A percentile compares a stretch with the other conserved stretches of the same genome.
Conservation (phyloP, 2,329 filamentous ascomycete genomes). For the Apiospora sp. region DNA sequence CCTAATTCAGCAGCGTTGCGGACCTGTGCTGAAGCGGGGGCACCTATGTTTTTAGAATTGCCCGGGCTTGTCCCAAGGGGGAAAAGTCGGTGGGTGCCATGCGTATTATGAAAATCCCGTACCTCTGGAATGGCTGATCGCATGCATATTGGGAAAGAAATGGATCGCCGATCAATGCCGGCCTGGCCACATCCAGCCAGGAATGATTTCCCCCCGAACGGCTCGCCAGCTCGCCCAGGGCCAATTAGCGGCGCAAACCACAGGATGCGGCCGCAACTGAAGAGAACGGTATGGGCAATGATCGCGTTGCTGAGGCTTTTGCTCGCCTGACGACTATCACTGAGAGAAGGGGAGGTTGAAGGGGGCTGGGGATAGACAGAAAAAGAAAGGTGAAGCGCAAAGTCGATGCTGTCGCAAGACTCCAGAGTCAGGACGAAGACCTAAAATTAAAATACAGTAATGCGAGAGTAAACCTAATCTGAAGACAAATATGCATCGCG, state of each 20-base stretch:
- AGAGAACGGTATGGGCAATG: background rate
- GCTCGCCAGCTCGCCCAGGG: background rate
- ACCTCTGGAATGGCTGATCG: slow-evolving; percentile 21
- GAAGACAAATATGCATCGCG: background rate
- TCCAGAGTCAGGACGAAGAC: background rate
- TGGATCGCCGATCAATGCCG: slow-evolving; percentile 24
- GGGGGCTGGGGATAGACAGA: background rate
- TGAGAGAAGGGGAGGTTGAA: background rate
- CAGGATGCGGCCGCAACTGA: background rate
- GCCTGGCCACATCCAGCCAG: background rate
- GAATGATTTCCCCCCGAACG: background rate
- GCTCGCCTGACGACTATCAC: background rate
- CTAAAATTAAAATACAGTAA: background rate
- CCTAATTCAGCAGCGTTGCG: background rate
- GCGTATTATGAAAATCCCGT: slow-evolving; percentile 11
- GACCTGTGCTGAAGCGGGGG: slow-evolving; percentile 1
- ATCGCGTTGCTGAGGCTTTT: background rate
- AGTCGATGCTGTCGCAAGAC: background rate
- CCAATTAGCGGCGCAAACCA: background rate
- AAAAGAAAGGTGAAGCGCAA: background rate
- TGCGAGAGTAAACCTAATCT: background rate
- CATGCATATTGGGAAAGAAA: slow-evolving; percentile 18
- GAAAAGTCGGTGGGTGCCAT: slow-evolving; percentile 22
- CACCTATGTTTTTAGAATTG: too few species aligned
- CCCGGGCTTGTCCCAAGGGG: slow-evolving; percentile 3